Conservation (phyloP, 2,329 filamentous ascomycete genomes). For the Hymenoscyphus linearis region DNA sequence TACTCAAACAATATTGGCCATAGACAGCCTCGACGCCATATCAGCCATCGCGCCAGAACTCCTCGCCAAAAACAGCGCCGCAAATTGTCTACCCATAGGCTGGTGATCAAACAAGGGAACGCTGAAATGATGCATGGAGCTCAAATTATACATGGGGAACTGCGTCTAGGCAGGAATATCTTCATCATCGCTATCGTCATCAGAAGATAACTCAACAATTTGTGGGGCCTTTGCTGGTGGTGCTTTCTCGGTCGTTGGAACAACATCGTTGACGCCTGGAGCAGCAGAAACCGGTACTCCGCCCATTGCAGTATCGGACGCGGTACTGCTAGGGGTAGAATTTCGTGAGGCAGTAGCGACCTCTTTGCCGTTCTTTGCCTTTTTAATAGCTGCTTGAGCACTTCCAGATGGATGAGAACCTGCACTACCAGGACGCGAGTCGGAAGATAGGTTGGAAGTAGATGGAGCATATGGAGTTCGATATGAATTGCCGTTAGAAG, state of each 20-base stretch:
- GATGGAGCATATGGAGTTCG: not conserved
- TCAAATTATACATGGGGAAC: not conserved
- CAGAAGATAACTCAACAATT: not conserved
- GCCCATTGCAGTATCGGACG: not conserved
- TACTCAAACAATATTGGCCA: not conserved
- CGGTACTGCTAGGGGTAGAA: not conserved
- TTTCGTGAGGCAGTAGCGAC: not conserved
- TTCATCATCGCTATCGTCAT: not conserved
- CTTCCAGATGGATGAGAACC: not conserved
- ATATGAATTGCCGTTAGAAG: not conserved
- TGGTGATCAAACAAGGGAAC: not conserved
- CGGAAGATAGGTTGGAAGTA: not conserved
- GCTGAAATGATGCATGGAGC: not conserved
- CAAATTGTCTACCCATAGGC: not conserved
- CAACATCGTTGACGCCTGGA: not conserved
- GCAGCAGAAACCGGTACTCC: not conserved
- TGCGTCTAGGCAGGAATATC: constrained; percentile 1
- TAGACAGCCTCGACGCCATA: not conserved
- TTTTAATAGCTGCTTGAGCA: not conserved
- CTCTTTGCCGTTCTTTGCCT: not conserved
- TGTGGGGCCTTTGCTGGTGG: not conserved
- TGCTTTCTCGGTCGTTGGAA: not conserved
- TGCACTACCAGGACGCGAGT: not conserved
- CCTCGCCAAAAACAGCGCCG: not conserved
- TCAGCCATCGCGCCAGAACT: not conserved